A percentile compares a stretch with the other conserved stretches of the same genome.
phyloP scores from a whole-genome alignment of 2,329 filamentous ascomycete genomes.

The Epichloe gansuensis region DNA sequence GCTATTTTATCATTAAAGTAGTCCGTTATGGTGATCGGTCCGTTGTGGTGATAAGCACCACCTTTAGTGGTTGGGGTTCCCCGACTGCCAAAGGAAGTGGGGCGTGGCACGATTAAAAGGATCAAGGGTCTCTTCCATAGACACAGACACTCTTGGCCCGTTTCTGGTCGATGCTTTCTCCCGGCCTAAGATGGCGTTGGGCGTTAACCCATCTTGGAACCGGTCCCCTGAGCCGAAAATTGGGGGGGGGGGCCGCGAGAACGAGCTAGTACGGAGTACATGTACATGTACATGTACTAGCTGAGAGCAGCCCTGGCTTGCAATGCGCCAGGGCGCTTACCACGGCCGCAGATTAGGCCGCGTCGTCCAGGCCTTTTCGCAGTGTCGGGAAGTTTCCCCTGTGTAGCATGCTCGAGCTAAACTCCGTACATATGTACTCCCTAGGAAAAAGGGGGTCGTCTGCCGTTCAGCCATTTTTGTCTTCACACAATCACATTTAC shows the following conservation, averaged over 20 bases:
- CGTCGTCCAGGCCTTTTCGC: slow-evolving; percentile 4
- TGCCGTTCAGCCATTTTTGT: not conserved
- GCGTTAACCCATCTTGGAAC: not conserved
- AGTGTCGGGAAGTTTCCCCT: not conserved
- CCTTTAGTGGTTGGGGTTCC: too few species aligned
- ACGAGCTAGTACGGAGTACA: not conserved
- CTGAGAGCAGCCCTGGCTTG: slow-evolving; percentile 1
- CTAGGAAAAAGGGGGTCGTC: not conserved
- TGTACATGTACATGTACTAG: not conserved
- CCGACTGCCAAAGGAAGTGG: too few species aligned
- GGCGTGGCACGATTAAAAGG: too few species aligned
- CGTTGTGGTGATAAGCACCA: too few species aligned
- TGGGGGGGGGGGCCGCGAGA: not conserved
- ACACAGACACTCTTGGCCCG: too few species aligned
- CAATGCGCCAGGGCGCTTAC: slow-evolving; percentile 8
- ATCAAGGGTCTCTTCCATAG: too few species aligned
- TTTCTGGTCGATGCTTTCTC: too few species aligned
- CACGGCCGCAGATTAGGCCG: slow-evolving; percentile 6
- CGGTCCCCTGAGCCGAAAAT: not conserved
- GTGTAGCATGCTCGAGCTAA: not conserved
- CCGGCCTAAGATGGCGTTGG: not conserved
- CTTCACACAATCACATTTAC: too few species aligned
- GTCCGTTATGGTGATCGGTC: too few species aligned
- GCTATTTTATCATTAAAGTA: too few species aligned
- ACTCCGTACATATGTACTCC: too few species aligned